A percentile compares a stretch with the other conserved stretches of the same genome.
Conservation (phyloP, 108 stramenopile species). For the Cyclostephanos invisitatus region DNA sequence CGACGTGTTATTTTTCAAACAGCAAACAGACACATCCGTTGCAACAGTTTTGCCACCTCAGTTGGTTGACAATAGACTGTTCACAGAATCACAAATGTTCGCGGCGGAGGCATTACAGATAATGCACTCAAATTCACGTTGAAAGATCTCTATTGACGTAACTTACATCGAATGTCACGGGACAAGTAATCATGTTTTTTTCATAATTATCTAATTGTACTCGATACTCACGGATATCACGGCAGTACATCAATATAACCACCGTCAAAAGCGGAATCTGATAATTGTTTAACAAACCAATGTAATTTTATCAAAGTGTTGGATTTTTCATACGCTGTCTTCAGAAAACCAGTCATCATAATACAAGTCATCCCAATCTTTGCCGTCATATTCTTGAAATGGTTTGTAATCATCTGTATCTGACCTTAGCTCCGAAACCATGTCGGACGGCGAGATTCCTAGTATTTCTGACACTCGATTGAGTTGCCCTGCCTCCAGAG, state of each 20-base stretch:
- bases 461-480: constrained; percentile 83
- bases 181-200: not conserved
- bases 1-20: constrained; percentile 6
- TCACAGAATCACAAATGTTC: constrained; percentile 6
- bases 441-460: constrained; percentile 41
- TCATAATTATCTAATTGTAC: constrained; percentile 2
- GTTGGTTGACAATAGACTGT: not conserved
- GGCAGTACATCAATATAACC: too few relatives aligned
- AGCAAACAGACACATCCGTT: not conserved
- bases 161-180: not conserved
- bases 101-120: constrained; percentile 13
- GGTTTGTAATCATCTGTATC: constrained; percentile 43
- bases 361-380: constrained; percentile 56
- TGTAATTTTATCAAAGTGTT: too few relatives aligned
- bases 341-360: constrained; percentile 49
- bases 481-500: constrained; percentile 84
- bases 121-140: not conserved
- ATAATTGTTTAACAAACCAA: too few relatives aligned
- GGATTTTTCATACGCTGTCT: constrained; percentile 41
- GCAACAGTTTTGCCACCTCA: not conserved
- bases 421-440: constrained; percentile 19
- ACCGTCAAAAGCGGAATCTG: too few relatives aligned
- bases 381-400: constrained; percentile 43
- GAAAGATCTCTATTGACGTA: not conserved
- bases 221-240: too few relatives aligned